A percentile compares a stretch with the other conserved stretches of the same genome.
These are phyloP conservation scores for Fusarium sp. DNA, from an alignment of 2,329 filamentous ascomycete species.

Conservation along the genomic window DNA sequence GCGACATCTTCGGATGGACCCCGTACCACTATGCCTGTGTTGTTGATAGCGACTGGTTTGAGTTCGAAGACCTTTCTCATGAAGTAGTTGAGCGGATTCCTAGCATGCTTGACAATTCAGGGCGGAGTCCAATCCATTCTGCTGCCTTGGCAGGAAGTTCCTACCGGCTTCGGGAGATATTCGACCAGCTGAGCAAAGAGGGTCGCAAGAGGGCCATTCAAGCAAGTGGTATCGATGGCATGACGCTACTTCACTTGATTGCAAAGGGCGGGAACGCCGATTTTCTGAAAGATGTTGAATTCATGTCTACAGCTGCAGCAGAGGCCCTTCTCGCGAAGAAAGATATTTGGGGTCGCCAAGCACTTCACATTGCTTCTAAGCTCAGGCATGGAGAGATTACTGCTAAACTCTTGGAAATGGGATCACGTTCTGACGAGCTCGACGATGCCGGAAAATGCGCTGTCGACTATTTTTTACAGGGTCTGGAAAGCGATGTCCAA, in stretches of 20 bases:
- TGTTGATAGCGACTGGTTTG: too few relatives aligned
- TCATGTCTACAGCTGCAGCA: neutral
- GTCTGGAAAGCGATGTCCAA: rapidly evolving
- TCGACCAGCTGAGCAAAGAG: neutral
- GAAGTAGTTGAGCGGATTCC: neutral
- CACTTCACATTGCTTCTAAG: neutral
- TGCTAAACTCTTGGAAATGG: neutral
- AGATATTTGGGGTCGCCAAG: neutral
- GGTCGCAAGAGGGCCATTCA: neutral
- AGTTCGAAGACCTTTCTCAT: too few relatives aligned
- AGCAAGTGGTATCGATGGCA: neutral
- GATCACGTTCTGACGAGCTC: neutral
- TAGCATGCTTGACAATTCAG: neutral
- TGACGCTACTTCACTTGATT: neutral
- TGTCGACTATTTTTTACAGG: neutral
- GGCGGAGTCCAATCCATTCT: neutral
- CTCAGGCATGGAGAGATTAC: neutral
- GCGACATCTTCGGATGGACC: neutral
- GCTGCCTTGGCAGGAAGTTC: neutral
- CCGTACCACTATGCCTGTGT: neutral
- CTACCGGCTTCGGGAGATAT: too few relatives aligned
- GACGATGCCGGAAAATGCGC: neutral
- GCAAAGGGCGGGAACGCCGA: neutral
- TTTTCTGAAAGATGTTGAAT: neutral
- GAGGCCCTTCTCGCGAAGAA: neutral